Evolutionary conservation across 2,329 filamentous ascomycete genomes (phyloP).

Genomic region (Cytospora chrysosperma): DNA sequence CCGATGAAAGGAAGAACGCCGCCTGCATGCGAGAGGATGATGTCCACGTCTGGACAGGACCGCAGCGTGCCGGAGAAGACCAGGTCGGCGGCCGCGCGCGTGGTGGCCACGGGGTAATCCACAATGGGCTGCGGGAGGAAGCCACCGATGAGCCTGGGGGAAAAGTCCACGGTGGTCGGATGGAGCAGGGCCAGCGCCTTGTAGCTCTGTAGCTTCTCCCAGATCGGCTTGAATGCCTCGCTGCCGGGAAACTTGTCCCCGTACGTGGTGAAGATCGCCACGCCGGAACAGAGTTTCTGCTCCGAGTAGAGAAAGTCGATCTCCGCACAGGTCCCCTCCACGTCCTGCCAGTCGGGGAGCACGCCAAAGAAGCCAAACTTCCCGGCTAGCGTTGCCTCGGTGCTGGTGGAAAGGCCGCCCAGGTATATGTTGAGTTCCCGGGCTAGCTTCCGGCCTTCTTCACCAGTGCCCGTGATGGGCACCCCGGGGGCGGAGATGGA

Average conservation of each 20-base stretch:
- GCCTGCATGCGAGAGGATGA: constrained; percentile 47
- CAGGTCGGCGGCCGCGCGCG: constrained; percentile 41
- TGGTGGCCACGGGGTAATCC: constrained; percentile 44
- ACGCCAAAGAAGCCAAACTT: constrained; percentile 31
- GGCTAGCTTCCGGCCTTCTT: constrained; percentile 18
- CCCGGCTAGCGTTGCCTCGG: constrained; percentile 2
- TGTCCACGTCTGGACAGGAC: constrained; percentile 36
- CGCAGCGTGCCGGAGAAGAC: constrained; percentile 35
- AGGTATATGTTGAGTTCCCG: constrained; percentile 22
- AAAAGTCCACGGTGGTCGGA: constrained; percentile 24
- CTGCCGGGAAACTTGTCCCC: constrained; percentile 28
- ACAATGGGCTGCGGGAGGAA: constrained; percentile 31
- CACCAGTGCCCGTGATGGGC: constrained; percentile 20
- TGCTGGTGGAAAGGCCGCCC: constrained; percentile 11
- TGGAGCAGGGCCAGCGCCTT: constrained; percentile 31
- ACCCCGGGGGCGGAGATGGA: constrained; percentile 22
- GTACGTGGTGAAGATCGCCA: constrained; percentile 29
- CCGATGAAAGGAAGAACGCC: constrained; percentile 42
- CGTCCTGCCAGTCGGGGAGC: constrained; percentile 30
- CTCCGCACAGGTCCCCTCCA: constrained; percentile 29
- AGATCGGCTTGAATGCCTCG: constrained; percentile 30
- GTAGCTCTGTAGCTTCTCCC: constrained; percentile 28
- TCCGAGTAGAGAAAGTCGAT: constrained; percentile 29
- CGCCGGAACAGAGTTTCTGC: constrained; percentile 29
- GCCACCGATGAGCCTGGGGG: constrained; percentile 20